phyloP scores from a whole-genome alignment of 768 basidiomycete genomes.

The Phylloporus sp. region DNA sequence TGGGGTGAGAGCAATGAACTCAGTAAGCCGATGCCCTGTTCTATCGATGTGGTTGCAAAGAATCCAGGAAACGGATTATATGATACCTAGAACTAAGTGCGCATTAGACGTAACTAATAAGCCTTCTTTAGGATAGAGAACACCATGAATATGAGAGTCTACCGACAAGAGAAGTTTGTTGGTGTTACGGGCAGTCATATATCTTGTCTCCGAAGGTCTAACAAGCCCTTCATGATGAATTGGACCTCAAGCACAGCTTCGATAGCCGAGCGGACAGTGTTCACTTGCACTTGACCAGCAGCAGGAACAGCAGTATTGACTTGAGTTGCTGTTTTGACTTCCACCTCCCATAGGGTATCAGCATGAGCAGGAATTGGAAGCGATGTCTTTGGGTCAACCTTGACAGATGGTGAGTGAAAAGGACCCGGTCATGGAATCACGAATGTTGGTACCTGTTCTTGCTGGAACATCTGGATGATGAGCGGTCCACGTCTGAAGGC shows the following conservation, averaged over 20 bases:
- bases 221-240: constrained; percentile 75
- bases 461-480: constrained; percentile 80
- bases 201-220: constrained; percentile 75
- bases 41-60: background rate
- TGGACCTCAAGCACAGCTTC: constrained; percentile 81
- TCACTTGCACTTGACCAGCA: constrained; percentile 47
- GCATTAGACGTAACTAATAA: background rate
- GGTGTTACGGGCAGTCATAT: constrained; percentile 34
- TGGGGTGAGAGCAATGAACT: too few species aligned
- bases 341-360: constrained; percentile 84
- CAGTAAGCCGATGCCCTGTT: too few species aligned
- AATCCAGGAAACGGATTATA: background rate
- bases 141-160: background rate
- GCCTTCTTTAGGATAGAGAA: background rate
- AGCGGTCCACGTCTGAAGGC: constrained; percentile 67
- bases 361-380: constrained; percentile 73
- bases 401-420: constrained; percentile 6
- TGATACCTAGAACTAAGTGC: background rate
- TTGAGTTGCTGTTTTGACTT: constrained; percentile 79
- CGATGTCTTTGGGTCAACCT: constrained; percentile 75
- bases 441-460: constrained; percentile 60
- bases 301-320: constrained; percentile 56
- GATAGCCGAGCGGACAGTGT: constrained; percentile 64
- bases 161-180: background rate
- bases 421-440: background rate